Base-by-base conservation (phyloP, 495 filamentous ascomycete species). In the Darksidea phi region DNA sequence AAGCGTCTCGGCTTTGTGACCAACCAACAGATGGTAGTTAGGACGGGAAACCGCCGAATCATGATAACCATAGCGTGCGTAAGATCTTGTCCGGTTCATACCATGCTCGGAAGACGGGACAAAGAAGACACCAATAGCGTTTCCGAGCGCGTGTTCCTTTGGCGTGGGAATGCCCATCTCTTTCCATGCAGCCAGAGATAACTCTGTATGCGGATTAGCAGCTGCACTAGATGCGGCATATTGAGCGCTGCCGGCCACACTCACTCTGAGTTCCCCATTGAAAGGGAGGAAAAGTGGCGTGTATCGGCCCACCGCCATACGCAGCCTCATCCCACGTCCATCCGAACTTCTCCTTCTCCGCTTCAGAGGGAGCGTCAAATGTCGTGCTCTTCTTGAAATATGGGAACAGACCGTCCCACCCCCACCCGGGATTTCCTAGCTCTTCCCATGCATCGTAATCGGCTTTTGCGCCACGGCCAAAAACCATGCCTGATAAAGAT, bases 261-360 rank as follows among this genome's bases (percentile, higher is more conserved):
- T 53, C 45, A 58, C 62, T 38, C 20, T 20, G 10, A 13, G 57
- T 50, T 6, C 24, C 41, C 56, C 68, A 79, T 38, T 72, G 74
- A 48, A 72, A 78, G 59, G 68, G 70, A 8, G 76, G 74, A 45
- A 75, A 77, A 10, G 71, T 74, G 32, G 72, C 68, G 26, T 77
- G 67, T 1, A 79, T 61, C 5, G 75, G 76, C 25, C 62, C 67
- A 12, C 58, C 54, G 1, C 77, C 78, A 23, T 74, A 75, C 18
- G 73, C 68, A 6, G 69, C 55, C 12, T 66, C 64, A 57, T 78
- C 74, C 53, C 70, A 78, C 11, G 77, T 74, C 38, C 77, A 54
- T 20, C 52, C 48, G 36, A 34, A 66, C 49, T 52, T 56, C 24
- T 42, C 23, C 25, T 37, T 38, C 11, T 8, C 17, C 41, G 53